Base-by-base conservation (phyloP, 139 green algal species). In the Coccomyxa sp. region DNA sequence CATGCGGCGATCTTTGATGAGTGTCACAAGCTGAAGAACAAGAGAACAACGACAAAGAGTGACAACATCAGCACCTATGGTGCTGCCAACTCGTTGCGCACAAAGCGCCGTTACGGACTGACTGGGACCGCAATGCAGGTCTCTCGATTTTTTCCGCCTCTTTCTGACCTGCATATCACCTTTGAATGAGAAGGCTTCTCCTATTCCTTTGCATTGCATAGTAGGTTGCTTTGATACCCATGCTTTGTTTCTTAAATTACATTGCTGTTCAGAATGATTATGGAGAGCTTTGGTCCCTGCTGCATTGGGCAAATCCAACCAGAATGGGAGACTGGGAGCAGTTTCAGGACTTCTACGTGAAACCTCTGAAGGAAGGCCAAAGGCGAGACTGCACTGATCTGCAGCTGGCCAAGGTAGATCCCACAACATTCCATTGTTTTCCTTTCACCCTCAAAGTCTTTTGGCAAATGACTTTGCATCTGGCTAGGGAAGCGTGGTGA, bases 21-120 rank as follows among this genome's bases (percentile, higher is more conserved):
- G 79, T 91, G 81, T 12, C 92, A 95, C 81, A 76, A 81, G 21
- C 83, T 96, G 11, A 95, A 96, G 86, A 95, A 91, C 74, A 15
- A 32, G 23, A 85, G 79, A 16, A 58, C 68, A 32, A 76, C 38
- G 3, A 51, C 38, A 11, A 51, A 51, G 38, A 51, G 38, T 51
- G 38, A 51, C 38, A 51, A 51, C 38, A 51, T 51, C 38, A 51
- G 79, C 71, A 75, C 45, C 15, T 88, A 89, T 74, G 1, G 83
- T 75, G 84, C 87, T 1, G 85, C 79, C 13, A 38, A 27, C 25
- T 25, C 38, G 0, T 63, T 94, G 18, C 63, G 67, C 57, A 93
- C 89, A 7, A 81, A 68, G 13, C 83, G 89, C 76, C 83, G 87
- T 21, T 90, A 87, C 74, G 86, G 85, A 0, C 86, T 92, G 10